Evolutionary conservation across 106 monocot genomes (phyloP).

Genomic region (Agapanthus africanus): DNA sequence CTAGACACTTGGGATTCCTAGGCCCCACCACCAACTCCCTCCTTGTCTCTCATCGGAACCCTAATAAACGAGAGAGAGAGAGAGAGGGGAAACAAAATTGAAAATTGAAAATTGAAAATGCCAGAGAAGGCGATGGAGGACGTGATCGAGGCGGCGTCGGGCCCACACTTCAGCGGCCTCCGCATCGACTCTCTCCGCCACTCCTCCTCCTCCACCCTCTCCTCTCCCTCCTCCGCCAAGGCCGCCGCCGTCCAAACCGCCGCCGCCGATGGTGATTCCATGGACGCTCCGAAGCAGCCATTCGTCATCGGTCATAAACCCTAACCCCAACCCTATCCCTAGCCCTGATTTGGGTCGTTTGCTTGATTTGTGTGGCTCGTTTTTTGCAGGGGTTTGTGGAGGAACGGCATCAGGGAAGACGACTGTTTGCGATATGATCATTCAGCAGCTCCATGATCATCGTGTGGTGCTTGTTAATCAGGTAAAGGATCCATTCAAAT

Average conservation of each 20-base stretch:
- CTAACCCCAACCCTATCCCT: background rate
- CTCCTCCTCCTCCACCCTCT: slow-evolving; percentile 3
- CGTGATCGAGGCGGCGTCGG: slow-evolving; percentile 16
- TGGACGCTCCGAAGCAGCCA: slow-evolving; percentile 30
- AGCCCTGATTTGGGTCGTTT: no score
- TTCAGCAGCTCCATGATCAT: slow-evolving; percentile 79
- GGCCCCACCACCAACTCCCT: no score
- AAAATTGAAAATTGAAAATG: no score
- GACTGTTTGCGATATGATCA: slow-evolving; percentile 90
- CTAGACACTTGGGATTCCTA: no score
- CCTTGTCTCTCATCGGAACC: no score
- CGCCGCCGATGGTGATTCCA: slow-evolving; percentile 1
- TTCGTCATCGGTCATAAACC: slow-evolving; percentile 97
- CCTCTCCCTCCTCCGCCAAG: slow-evolving; percentile 12
- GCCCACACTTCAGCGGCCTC: slow-evolving; percentile 13
- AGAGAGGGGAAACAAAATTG: no score
- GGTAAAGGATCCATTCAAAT: no score
- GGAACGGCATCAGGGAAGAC: slow-evolving; percentile 90
- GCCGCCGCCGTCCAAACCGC: no score
- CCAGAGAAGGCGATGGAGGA: slow-evolving; percentile 7
- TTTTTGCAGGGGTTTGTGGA: slow-evolving; percentile 56
- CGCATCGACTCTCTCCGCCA: slow-evolving; percentile 10
- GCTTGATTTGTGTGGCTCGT: background rate
- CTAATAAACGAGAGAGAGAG: no score
- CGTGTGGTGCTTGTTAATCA: slow-evolving; percentile 72